Evolutionary conservation across 495 filamentous ascomycete genomes (phyloP).

Genomic region (Neurospora sp.): DNA sequence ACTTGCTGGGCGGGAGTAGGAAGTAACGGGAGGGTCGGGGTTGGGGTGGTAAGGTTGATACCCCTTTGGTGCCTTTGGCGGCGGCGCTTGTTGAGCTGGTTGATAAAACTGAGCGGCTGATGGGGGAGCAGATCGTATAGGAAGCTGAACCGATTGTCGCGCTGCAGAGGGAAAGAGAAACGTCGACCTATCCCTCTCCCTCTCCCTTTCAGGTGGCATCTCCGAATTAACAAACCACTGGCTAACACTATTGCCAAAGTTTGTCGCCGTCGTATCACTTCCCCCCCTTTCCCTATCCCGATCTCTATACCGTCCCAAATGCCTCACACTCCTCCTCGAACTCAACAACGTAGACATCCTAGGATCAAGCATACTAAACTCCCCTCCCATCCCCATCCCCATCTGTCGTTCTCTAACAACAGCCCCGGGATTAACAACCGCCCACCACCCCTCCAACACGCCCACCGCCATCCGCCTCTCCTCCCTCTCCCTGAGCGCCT

Average conservation of each 20-base stretch:
- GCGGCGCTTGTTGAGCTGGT: neutral
- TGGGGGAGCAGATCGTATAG: neutral
- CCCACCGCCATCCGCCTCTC: conserved; percentile 10
- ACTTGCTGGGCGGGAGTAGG: neutral
- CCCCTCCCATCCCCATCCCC: neutral
- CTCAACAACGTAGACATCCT: neutral
- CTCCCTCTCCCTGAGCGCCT: conserved; percentile 15
- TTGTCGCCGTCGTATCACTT: neutral
- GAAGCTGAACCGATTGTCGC: neutral
- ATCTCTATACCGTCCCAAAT: neutral
- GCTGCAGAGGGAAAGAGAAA: neutral
- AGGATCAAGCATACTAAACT: neutral
- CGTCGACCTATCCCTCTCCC: neutral
- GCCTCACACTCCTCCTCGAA: neutral
- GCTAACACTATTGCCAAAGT: neutral
- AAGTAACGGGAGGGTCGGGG: neutral
- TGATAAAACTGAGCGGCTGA: neutral
- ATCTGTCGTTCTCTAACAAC: neutral
- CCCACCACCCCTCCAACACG: conserved; percentile 19
- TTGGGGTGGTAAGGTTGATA: neutral
- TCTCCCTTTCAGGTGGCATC: neutral
- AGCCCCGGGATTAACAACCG: conserved; percentile 11
- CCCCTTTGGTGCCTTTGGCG: neutral
- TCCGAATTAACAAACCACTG: neutral
- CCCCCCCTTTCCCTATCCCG: neutral